Evolutionary conservation across 345 rosid species (phyloP), one percentile per base, ranked within the genome.

Genomic region (Viola odorata): DNA sequence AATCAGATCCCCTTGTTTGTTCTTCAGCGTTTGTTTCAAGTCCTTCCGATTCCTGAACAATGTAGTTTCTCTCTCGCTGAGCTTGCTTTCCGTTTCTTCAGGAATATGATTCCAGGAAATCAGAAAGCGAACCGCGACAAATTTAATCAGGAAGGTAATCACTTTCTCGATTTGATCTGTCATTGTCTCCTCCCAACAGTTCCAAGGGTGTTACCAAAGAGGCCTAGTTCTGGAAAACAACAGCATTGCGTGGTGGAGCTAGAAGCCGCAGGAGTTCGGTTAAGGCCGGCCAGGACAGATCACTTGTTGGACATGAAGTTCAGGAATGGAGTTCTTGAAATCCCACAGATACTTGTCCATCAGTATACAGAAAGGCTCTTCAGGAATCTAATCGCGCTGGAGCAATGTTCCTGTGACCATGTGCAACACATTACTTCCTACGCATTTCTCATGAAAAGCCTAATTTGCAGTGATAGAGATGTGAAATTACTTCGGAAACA

Each of bases 1-100:
- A 85, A 85, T 42, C 87, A 85, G 47, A 77, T 85, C 12, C 91
- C 87, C 0, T 48, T 78, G 17, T 81, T 81, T 57, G 17, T 85
- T 60, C 80, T 85, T 49, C 80, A 74, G 47, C 37, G 78, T 12
- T 9, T 85, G 36, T 82, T 73, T 16, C 69, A 74, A 50, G 64
- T 79, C 0, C 77, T 72, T 4, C 80, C 81, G 3, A 38, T 76
- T n/a, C 76, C 82, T 0, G 45, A 57, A 9, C 77, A 77, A n/a
- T 77, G 80, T 17, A 66, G 12, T 1, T 37, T 13, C 8, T 52
- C 82, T 6, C 71, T 85, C 11, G 54, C 81, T 0, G 81, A 75
- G 50, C 81, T 82, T 0, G 77, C 81, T 15, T 78, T 79, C 50
- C 69, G 67, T 15, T 80, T 80, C 67, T 81, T 85, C 52, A 73